Base-by-base conservation (phyloP, 768 basidiomycete genomes). In the Mycena pura region DNA sequence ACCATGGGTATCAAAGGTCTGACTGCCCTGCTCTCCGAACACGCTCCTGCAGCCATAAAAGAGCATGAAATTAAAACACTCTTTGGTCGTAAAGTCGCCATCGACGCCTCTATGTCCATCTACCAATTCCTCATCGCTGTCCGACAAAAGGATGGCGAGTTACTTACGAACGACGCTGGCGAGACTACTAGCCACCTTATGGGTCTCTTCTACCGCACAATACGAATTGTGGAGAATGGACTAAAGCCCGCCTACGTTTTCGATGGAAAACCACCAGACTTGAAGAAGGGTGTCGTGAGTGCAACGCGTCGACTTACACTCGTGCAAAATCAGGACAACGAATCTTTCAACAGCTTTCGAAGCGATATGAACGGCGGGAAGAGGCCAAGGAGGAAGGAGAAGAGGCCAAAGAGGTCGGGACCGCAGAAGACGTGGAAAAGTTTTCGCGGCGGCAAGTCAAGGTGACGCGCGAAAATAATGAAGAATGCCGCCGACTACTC, bases 81-180 rank as follows among this genome's bases (percentile, higher is more conserved):
- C 41, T 99, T 99, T 67, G 96, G 97, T 2, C 89, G 97, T 68
- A 99, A 98, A 80, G 95, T 99, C 66, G 96, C 96, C 60, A 94
- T 99, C 66, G 97, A 99, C 82, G 97, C 97, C 72, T 95, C 93
- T 61, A 95, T 95, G 93, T 92, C 90, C 3, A 95, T 96, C 50
- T 96, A 95, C 82, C 95, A 96, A 72, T 99, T 99, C 76, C 86
- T 99, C 60, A 99, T 99, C 59, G 97, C 97, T 19, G 97, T 99
- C 11, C 85, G 97, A 28, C 95, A 96, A 76, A 90, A 88, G 73
- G 97, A 99, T 73, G 97, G 97, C 19, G 95, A 99, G 76, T 86
- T 96, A 82, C 84, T 99, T 66, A 96, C 91, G 68, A 98, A 98
- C 71, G 96, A 99, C n/a, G 88, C 90, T 0, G 97, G 97, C 17